These are phyloP conservation scores for Orbilia javanica DNA, from an alignment of 2,329 filamentous ascomycete species.

Conservation along the genomic window DNA sequence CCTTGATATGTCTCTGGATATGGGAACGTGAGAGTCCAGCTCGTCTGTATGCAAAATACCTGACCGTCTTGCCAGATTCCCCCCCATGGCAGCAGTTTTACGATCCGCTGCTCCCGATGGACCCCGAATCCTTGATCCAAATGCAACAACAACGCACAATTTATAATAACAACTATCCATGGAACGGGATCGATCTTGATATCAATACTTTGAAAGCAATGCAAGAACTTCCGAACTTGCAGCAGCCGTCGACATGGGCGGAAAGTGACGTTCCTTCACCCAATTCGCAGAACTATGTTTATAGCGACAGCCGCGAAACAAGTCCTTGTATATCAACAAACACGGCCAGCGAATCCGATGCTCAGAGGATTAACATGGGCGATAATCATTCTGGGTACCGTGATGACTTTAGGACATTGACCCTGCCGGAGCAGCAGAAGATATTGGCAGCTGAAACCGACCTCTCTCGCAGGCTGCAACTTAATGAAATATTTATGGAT, in stretches of 20 bases:
- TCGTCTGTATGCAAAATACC: not conserved
- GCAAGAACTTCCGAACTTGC: constrained; percentile 3
- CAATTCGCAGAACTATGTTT: not conserved
- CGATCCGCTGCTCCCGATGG: constrained; percentile 14
- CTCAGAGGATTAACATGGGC: constrained; percentile 2
- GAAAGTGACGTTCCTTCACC: not conserved
- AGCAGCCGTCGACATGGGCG: constrained; percentile 3
- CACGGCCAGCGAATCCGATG: not conserved
- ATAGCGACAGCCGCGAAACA: constrained; percentile 1
- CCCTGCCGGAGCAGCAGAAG: constrained; percentile 24
- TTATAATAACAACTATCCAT: not conserved
- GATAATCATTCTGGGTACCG: constrained; percentile 8
- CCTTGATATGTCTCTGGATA: not conserved
- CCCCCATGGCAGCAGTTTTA: constrained; percentile 24
- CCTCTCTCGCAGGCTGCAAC: constrained; percentile 8
- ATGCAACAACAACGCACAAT: constrained; percentile 24
- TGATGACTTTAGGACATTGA: constrained; percentile 19
- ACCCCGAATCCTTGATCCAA: constrained; percentile 16
- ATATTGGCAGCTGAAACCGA: constrained; percentile 1
- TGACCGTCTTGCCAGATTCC: constrained; percentile 10
- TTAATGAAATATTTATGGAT: constrained; percentile 23
- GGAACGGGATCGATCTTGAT: not conserved
- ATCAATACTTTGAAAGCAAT: not conserved
- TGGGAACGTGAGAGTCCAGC: not conserved
- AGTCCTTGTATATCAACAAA: constrained; percentile 8